Percentiles rank a stretch among this genome's conserved stretches.
Evolutionary conservation across 2,329 filamentous ascomycete species (phyloP).

Genomic region (Penicillium sp.): DNA sequence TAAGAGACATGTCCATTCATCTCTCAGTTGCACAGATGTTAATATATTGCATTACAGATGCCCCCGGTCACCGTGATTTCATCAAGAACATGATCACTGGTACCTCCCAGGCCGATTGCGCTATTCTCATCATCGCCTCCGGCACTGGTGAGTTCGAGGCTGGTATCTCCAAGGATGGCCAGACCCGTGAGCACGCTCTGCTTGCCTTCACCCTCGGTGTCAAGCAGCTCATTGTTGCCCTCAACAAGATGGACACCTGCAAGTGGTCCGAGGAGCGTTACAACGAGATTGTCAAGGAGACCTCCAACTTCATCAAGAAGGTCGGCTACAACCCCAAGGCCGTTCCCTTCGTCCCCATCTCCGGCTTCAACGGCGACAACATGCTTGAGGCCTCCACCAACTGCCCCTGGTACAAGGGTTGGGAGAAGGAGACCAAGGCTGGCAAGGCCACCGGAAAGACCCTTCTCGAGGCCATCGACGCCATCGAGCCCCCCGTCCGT

Average conservation of each 20-base stretch:
- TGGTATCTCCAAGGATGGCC: constrained; percentile 99
- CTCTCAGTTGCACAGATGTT: not conserved
- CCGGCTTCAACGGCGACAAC: constrained; percentile 99
- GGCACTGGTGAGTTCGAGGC: constrained; percentile 99
- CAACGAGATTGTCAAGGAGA: constrained; percentile 99
- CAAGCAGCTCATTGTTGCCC: constrained; percentile 98
- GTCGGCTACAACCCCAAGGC: constrained; percentile 99
- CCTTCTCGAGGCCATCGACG: constrained; percentile 96
- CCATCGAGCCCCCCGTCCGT: constrained; percentile 84
- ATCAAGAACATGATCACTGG: constrained; percentile 99
- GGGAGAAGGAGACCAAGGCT: constrained; percentile 95
- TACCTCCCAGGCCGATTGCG: constrained; percentile 99
- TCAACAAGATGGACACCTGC: constrained; percentile 99
- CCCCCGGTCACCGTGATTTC: constrained; percentile 99
- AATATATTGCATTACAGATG: constrained; percentile 50
- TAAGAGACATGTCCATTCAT: constrained; percentile 40
- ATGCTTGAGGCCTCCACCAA: constrained; percentile 85
- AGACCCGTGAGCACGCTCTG: constrained; percentile 99
- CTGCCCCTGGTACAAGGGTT: constrained; percentile 99
- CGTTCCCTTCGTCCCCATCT: constrained; percentile 98
- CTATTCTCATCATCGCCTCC: constrained; percentile 98
- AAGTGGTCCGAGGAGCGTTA: constrained; percentile 95
- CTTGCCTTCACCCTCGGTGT: constrained; percentile 99
- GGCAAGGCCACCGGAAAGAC: constrained; percentile 87
- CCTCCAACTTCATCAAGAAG: constrained; percentile 99